Base-by-base conservation (phyloP, 257 asterid species). In the Handroanthus guayacan region DNA sequence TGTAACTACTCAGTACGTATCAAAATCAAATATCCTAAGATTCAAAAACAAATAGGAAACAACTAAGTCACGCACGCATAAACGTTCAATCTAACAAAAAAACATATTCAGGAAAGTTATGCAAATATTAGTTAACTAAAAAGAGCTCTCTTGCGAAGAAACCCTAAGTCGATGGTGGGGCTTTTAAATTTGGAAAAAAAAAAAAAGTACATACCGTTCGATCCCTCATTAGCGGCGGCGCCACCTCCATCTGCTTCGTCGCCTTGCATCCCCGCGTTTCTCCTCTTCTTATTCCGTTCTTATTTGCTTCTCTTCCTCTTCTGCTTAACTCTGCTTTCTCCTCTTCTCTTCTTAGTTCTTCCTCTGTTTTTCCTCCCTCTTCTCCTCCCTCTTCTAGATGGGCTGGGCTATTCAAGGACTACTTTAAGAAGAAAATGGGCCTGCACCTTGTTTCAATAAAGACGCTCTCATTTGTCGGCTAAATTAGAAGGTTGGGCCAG, bases 161-260 rank as follows among this genome's bases (percentile, higher is more conserved):
- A 76, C 36, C 69, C 76, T n/a, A 25, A 11, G 5, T 51, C 4
- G 6, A 18, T 9, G 16, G 44, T 11, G 31, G 11, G 56, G 63
- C 18, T 45, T 6, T 16, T 0, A 25, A 25, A 25, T 0, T 0
- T 25, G 31, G 31, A 25, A 25, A 25, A 13, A 55, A 62, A 9
- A 55, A 12, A 51, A 12, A 34, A 57, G 3, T 18, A 50, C 75
- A 43, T 70, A 82, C 83, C 82, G 36, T 66, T 71, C 3, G 79
- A 36, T 4, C 62, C 79, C 25, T 75, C 86, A 2, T 72, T 69
- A 6, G 71, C 4, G 69, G 43, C 82, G 50, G 55, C 17, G 64
- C 57, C 72, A 54, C 68, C 86, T 7, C 79, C 86, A 65, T 64
- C 79, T 16, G 75, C 71, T 69, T 65, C 86, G 57, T 70, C 79